phyloP scores from a whole-genome alignment of 192 early-diverging fungal genomes.

The Linnemannia hyalina region DNA sequence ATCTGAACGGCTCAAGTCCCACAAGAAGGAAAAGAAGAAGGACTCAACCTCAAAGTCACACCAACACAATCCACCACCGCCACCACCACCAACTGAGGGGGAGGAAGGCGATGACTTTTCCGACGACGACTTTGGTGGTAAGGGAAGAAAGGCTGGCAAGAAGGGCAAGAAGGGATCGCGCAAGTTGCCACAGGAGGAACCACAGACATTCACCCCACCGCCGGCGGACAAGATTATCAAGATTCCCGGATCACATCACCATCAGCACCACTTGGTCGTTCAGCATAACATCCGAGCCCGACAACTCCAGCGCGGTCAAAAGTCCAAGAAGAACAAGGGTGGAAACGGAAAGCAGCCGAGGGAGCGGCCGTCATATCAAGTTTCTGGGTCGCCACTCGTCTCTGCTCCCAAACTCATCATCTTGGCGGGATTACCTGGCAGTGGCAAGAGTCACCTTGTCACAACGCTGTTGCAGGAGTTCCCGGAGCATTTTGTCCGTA shows the following conservation, averaged over 20 bases:
- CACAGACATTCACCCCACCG: constrained; percentile 27
- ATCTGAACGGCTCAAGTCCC: constrained; percentile 2
- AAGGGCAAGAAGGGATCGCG: constrained; percentile 43
- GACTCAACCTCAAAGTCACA: background rate
- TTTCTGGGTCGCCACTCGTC: constrained; percentile 28
- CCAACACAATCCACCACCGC: background rate
- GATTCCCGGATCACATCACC: constrained; percentile 44
- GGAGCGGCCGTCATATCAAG: constrained; percentile 38
- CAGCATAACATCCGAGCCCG: constrained; percentile 53
- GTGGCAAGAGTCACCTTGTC: constrained; percentile 42
- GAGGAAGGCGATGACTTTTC: constrained; percentile 14
- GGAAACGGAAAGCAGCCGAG: constrained; percentile 38
- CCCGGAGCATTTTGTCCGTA: constrained; percentile 50
- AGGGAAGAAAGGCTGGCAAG: constrained; percentile 31
- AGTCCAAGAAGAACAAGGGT: constrained; percentile 36
- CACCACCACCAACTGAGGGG: background rate
- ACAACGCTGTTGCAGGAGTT: constrained; percentile 32
- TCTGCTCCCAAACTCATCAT: constrained; percentile 42
- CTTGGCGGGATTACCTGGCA: constrained; percentile 38
- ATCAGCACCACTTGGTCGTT: constrained; percentile 49
- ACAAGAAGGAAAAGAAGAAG: constrained; percentile 37
- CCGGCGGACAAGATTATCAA: constrained; percentile 53
- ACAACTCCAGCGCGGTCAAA: constrained; percentile 50
- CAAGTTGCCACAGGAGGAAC: constrained; percentile 32
- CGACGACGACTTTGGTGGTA: constrained; percentile 27